Conservation (phyloP, 345 rosid genomes). For the Bruguiera parviflora region DNA sequence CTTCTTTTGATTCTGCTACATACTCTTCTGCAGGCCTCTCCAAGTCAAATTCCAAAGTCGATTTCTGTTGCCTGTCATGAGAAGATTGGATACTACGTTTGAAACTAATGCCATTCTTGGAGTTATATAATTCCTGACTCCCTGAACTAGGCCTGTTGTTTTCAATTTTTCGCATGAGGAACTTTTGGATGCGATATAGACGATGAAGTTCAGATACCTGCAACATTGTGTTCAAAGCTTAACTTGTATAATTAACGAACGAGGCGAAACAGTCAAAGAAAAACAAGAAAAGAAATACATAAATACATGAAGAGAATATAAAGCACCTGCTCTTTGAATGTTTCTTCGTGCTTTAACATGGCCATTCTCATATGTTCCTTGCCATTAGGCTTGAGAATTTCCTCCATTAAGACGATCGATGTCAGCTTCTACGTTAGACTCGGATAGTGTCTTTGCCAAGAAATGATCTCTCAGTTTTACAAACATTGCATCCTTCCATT, state of each 20-base stretch:
- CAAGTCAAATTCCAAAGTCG: conserved; percentile 29
- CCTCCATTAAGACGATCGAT: conserved; percentile 52
- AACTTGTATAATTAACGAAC: not conserved
- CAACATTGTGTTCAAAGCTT: conserved; percentile 6
- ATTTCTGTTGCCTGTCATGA: conserved; percentile 18
- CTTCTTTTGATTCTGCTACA: conserved; percentile 35
- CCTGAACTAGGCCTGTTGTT: conserved; percentile 17
- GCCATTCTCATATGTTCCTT: conserved; percentile 88
- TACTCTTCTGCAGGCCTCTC: conserved; percentile 34
- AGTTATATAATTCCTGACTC: conserved; percentile 17
- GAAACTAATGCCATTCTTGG: conserved; percentile 18
- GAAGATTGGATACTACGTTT: conserved; percentile 4
- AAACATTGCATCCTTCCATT: conserved; percentile 3
- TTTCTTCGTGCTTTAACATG: conserved; percentile 93
- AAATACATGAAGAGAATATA: not conserved
- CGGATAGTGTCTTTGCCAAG: not conserved
- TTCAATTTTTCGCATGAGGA: conserved; percentile 56
- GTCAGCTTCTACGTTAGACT: not conserved
- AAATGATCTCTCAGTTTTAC: not conserved
- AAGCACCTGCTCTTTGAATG: conserved; percentile 86
- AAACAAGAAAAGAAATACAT: not conserved
- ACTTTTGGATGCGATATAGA: conserved; percentile 74
- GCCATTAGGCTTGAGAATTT: conserved; percentile 58
- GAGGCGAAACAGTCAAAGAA: not conserved
- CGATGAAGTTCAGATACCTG: conserved; percentile 92